Percentiles rank a stretch among this genome's conserved stretches.
Evolutionary conservation across 2,329 filamentous ascomycete species (phyloP).

Genomic region (Diaporthe ilicicola): DNA sequence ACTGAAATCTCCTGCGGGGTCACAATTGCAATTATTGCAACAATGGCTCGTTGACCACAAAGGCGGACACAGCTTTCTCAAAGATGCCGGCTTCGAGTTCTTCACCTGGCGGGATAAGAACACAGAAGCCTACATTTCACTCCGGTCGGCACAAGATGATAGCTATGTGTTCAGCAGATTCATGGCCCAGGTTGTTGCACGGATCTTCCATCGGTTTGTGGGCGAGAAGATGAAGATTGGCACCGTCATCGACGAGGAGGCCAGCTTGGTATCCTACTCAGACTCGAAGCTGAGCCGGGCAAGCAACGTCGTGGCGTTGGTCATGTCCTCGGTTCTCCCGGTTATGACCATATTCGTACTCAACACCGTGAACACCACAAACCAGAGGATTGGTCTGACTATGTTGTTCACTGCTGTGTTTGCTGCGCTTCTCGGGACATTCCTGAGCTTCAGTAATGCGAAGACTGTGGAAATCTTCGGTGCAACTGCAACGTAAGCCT

Average conservation of each 20-base stretch:
- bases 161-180: not conserved
- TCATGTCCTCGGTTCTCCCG: not conserved
- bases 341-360: not conserved
- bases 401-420: not conserved
- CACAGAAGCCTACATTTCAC: not conserved
- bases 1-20: not conserved
- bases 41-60: not conserved
- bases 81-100: not conserved
- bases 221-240: not conserved
- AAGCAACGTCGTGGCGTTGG: not conserved
- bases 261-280: not conserved
- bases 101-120: not conserved
- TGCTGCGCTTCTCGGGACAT: not conserved
- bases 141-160: not conserved
- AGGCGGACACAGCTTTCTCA: not conserved
- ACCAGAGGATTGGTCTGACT: not conserved
- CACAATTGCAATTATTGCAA: not conserved
- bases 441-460: not conserved
- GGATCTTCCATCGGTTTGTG: not conserved
- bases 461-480: not conserved
- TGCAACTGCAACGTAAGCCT: not conserved
- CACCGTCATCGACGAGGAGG: not conserved
- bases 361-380: not conserved
- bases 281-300: not conserved
- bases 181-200: not conserved